A percentile compares a stretch with the other conserved stretches of the same genome.
phyloP scores from a whole-genome alignment of 2,329 filamentous ascomycete genomes.

The Dryadomyces sulphureus region DNA sequence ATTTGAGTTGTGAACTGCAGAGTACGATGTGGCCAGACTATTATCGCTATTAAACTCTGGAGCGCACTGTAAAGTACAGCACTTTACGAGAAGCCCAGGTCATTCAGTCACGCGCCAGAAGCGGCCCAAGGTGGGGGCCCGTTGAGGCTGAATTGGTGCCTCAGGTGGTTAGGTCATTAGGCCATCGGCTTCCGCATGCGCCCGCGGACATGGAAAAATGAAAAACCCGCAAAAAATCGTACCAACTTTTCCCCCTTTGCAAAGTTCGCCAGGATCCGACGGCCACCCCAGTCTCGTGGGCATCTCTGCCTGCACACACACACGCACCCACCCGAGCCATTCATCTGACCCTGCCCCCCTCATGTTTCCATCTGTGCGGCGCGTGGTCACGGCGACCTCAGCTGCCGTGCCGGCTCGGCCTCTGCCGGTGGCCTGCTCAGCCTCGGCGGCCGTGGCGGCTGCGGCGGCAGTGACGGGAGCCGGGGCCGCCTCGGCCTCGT shows the following conservation, averaged over 20 bases:
- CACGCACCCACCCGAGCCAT: not conserved
- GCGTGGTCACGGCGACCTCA: slow-evolving; percentile 10
- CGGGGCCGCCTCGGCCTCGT: too few relatives aligned
- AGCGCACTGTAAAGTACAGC: not conserved
- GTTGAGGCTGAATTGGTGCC: not conserved
- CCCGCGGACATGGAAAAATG: slow-evolving; percentile 1
- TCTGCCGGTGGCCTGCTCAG: not conserved
- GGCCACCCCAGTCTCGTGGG: not conserved
- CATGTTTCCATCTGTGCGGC: slow-evolving; percentile 12
- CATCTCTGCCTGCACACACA: not conserved
- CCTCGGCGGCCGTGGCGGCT: slow-evolving; percentile 24
- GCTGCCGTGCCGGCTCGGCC: slow-evolving; percentile 4
- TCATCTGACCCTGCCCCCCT: not conserved
- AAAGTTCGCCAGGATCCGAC: not conserved
- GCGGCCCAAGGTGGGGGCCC: not conserved
- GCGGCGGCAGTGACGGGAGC: too few relatives aligned
- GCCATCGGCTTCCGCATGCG: not conserved
- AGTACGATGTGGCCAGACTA: too few relatives aligned
- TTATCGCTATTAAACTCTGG: too few relatives aligned
- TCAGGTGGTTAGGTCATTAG: not conserved
- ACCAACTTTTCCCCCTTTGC: slow-evolving; percentile 1
- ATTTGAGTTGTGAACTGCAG: too few relatives aligned
- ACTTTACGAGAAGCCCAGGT: not conserved
- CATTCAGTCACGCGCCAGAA: not conserved
- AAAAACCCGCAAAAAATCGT: slow-evolving; percentile 6